A percentile compares a stretch with the other conserved stretches of the same genome.
Conservation (phyloP, 805 yeast genomes). For the Wickerhamiella nectarea region DNA sequence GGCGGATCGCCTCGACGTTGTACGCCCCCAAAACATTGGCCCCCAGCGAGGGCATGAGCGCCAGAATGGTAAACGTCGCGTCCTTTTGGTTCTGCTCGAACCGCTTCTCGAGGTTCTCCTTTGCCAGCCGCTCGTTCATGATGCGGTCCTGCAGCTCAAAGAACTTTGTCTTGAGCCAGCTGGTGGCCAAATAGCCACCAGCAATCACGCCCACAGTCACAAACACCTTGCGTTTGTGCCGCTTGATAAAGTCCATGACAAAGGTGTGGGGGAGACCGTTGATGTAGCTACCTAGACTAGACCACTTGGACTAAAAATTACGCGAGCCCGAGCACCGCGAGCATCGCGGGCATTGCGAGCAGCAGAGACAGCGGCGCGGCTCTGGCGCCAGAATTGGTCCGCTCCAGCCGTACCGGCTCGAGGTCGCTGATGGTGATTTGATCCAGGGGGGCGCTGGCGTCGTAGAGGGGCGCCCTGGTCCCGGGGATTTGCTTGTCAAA, state of each 20-base stretch:
- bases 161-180: slow-evolving; percentile 34
- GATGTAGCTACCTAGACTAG: too few species aligned
- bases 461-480: slow-evolving; percentile 18
- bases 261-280: too few species aligned
- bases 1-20: slow-evolving; percentile 62
- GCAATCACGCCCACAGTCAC: slow-evolving; percentile 35
- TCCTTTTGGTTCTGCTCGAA: slow-evolving; percentile 88
- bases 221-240: slow-evolving; percentile 35
- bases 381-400: neutral
- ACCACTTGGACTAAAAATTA: too few species aligned
- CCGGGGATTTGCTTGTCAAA: slow-evolving; percentile 18
- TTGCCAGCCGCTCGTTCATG: slow-evolving; percentile 44
- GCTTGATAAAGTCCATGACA: slow-evolving; percentile 27
- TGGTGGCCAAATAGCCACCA: slow-evolving; percentile 32
- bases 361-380: neutral
- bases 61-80: slow-evolving; percentile 69
- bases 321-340: too few species aligned
- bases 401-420: neutral
- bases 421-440: neutral
- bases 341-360: too few species aligned
- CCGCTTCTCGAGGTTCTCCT: slow-evolving; percentile 61
- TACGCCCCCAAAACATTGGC: slow-evolving; percentile 46
- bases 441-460: neutral
- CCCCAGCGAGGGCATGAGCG: slow-evolving; percentile 64
- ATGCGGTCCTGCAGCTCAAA: slow-evolving; percentile 38